Conservation (phyloP, 768 basidiomycete genomes). For the Amyloporia xantha region DNA sequence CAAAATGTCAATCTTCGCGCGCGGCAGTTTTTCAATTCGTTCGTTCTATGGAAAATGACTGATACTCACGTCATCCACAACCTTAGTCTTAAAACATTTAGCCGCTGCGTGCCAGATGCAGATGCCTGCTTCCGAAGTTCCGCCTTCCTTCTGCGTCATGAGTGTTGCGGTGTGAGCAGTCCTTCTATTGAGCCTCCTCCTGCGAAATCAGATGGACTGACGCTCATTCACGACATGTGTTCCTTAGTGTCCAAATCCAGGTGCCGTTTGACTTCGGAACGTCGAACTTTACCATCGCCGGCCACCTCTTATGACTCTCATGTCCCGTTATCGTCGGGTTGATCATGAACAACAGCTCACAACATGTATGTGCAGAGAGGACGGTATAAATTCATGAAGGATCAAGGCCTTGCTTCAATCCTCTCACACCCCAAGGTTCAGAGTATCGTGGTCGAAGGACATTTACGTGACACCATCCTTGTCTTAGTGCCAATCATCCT, state of each 20-base stretch:
- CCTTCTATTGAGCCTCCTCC: background rate
- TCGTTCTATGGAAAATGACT: background rate
- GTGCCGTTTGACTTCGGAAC: background rate
- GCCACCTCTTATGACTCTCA: background rate
- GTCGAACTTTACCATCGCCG: conserved; percentile 1
- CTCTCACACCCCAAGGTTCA: background rate
- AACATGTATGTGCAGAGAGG: background rate
- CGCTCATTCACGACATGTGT: background rate
- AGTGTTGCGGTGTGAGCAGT: background rate
- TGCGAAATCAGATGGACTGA: conserved; percentile 1
- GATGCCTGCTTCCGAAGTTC: background rate
- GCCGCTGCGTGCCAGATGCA: background rate
- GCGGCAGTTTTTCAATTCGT: background rate
- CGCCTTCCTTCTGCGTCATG: conserved; percentile 3
- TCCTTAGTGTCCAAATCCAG: background rate
- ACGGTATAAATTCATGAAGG: background rate
- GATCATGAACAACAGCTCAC: background rate
- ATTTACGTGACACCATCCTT: too few relatives aligned
- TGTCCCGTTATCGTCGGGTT: background rate
- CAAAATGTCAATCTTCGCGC: conserved; percentile 4
- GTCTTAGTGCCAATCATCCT: too few relatives aligned
- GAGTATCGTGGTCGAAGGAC: too few relatives aligned
- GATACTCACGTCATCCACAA: conserved; percentile 1
- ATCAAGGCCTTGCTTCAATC: background rate
- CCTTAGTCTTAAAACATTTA: background rate